Conservation (phyloP, 1,139 yeast species). For the Protomyces gravidus region DNA sequence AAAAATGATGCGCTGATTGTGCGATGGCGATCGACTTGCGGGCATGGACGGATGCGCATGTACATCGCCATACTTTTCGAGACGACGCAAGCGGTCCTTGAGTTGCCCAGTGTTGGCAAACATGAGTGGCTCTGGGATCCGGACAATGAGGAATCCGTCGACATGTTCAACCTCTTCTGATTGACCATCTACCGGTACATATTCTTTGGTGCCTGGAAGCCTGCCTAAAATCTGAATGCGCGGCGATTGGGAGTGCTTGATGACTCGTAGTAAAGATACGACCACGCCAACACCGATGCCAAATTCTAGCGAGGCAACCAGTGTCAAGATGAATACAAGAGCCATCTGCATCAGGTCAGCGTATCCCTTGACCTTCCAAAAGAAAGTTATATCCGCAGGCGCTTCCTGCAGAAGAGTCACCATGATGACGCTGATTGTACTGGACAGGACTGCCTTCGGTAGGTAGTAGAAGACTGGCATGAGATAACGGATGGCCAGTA, state of each 20-base stretch:
- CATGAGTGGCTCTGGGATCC: conserved; percentile 87
- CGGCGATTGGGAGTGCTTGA: conserved; percentile 79
- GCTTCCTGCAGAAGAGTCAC: conserved; percentile 77
- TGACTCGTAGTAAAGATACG: conserved; percentile 72
- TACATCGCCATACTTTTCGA: conserved; percentile 81
- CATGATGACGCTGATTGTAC: conserved; percentile 77
- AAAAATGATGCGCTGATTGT: conserved; percentile 22
- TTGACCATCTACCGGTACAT: conserved; percentile 37
- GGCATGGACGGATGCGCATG: conserved; percentile 60
- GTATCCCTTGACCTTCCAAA: conserved; percentile 67
- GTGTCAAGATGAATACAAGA: conserved; percentile 65
- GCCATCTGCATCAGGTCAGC: conserved; percentile 71
- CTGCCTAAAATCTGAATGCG: conserved; percentile 86
- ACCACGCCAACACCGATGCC: conserved; percentile 84
- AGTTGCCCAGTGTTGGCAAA: conserved; percentile 87
- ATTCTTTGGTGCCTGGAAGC: conserved; percentile 65
- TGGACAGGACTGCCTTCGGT: conserved; percentile 77
- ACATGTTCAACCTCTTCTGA: conserved; percentile 56
- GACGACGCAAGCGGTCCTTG: conserved; percentile 64
- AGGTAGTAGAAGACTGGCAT: conserved; percentile 64
- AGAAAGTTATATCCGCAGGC: conserved; percentile 72
- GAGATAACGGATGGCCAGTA: conserved; percentile 59
- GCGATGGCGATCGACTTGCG: conserved; percentile 26
- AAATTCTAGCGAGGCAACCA: conserved; percentile 78
- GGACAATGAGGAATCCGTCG: conserved; percentile 80